These are phyloP conservation scores for Plasmodium vivax DNA, from an alignment of 169 alveolate species.

Conservation along the genomic window DNA sequence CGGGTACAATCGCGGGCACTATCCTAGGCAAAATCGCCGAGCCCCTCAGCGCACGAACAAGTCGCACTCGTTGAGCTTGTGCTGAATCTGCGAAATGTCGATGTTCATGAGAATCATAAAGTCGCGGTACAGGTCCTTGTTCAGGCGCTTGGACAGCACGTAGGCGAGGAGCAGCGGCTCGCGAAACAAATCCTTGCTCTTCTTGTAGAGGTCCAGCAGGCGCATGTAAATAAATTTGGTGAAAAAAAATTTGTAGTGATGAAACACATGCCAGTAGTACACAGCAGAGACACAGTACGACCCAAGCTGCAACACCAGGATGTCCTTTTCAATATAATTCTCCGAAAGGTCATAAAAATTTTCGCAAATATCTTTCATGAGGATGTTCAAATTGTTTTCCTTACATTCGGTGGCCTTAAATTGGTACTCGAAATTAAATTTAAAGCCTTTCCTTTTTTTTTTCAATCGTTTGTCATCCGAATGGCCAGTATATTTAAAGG, in stretches of 20 bases:
- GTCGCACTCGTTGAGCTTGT: slow-evolving; percentile 34
- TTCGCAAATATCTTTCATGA: slow-evolving; percentile 51
- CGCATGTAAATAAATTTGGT: slow-evolving; percentile 59
- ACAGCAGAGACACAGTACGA: slow-evolving; percentile 57
- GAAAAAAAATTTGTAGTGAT: slow-evolving; percentile 64
- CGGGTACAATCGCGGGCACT: background rate
- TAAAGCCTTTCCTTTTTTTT: slow-evolving; percentile 1
- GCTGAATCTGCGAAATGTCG: slow-evolving; percentile 62
- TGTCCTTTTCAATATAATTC: slow-evolving; percentile 65
- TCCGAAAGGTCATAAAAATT: slow-evolving; percentile 23
- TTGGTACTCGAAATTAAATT: background rate
- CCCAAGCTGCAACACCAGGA: slow-evolving; percentile 66
- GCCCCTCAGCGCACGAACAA: background rate
- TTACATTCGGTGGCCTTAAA: background rate
- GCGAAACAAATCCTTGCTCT: slow-evolving; percentile 38
- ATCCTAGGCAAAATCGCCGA: background rate
- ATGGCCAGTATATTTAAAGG: slow-evolving; percentile 13
- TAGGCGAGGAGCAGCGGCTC: slow-evolving; percentile 70
- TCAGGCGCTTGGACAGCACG: slow-evolving; percentile 33
- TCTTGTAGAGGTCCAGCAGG: slow-evolving; percentile 18
- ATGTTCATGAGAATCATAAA: slow-evolving; percentile 51
- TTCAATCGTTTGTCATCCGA: slow-evolving; percentile 46
- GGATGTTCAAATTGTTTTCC: slow-evolving; percentile 11
- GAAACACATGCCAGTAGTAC: slow-evolving; percentile 75
- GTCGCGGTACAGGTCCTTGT: slow-evolving; percentile 46